phyloP scores from a whole-genome alignment of 1,284 basidiomycete species.

The Ganoderma lucidum region DNA sequence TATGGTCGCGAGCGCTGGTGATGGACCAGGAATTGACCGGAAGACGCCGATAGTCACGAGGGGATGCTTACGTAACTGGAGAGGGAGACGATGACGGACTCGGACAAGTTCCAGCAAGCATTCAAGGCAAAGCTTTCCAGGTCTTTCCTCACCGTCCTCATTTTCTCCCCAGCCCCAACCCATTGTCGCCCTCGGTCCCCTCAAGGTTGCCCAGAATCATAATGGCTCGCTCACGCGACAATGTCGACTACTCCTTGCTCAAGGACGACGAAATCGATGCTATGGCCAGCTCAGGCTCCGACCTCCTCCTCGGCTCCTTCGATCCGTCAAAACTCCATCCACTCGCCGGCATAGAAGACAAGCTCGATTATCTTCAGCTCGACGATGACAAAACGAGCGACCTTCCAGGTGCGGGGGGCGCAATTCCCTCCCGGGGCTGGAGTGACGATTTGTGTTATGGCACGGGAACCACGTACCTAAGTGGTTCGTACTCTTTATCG shows the following conservation, averaged over 20 bases:
- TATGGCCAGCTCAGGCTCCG: constrained; percentile 71
- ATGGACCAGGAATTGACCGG: background rate
- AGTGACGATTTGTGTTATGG: constrained; percentile 99
- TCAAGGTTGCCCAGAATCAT: constrained; percentile 19
- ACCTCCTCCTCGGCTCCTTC: constrained; percentile 85
- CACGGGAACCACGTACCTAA: constrained; percentile 98
- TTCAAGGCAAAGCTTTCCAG: constrained; percentile 1
- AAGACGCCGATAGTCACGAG: background rate
- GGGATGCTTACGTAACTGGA: constrained; percentile 23
- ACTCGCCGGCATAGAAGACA: constrained; percentile 86
- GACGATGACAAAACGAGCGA: constrained; percentile 94
- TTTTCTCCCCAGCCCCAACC: constrained; percentile 4
- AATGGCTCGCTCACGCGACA: constrained; percentile 28
- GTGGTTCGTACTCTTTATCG: constrained; percentile 73
- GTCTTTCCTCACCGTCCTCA: constrained; percentile 30
- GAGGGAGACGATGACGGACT: constrained; percentile 18
- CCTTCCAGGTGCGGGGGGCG: constrained; percentile 85
- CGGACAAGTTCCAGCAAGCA: constrained; percentile 10
- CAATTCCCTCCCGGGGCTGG: constrained; percentile 95
- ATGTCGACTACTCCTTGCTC: constrained; percentile 21
- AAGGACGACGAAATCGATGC: constrained; percentile 49
- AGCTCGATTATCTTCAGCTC: constrained; percentile 91
- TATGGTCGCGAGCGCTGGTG: too few species aligned
- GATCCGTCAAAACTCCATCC: constrained; percentile 93
- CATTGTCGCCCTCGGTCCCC: background rate